Conservation (phyloP, 2,329 filamentous ascomycete species). For the Colletotrichum lentis region DNA sequence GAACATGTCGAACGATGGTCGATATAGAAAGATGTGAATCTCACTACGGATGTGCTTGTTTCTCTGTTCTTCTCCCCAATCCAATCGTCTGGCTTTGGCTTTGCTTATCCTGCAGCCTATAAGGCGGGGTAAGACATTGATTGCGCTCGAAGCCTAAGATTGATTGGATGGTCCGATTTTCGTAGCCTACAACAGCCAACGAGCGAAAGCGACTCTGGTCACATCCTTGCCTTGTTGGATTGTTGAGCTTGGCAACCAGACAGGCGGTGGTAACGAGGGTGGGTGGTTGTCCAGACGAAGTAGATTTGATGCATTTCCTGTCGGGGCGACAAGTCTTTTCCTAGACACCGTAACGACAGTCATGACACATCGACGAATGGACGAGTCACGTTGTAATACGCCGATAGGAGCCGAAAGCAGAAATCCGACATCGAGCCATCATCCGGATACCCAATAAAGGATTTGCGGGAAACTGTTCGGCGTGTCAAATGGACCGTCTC, state of each 20-base stretch:
- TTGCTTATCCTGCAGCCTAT: background rate
- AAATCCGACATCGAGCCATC: background rate
- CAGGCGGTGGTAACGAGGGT: background rate
- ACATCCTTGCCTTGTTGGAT: background rate
- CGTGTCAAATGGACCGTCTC: background rate
- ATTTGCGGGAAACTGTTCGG: background rate
- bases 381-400: background rate
- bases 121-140: background rate
- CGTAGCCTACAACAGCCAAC: too few species aligned
- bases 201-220: background rate
- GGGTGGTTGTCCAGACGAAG: background rate
- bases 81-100: background rate
- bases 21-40: background rate
- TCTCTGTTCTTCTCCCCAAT: background rate
- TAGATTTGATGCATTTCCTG: background rate
- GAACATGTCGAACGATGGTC: constrained; percentile 9
- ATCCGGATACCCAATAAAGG: background rate
- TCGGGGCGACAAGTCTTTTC: background rate
- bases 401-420: background rate
- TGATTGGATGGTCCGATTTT: background rate
- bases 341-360: background rate
- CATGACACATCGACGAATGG: background rate
- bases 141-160: background rate
- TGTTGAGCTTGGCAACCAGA: background rate
- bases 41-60: background rate